phyloP scores from a whole-genome alignment of 495 filamentous ascomycete species.

The Hypomontagnella submonticulosa region DNA sequence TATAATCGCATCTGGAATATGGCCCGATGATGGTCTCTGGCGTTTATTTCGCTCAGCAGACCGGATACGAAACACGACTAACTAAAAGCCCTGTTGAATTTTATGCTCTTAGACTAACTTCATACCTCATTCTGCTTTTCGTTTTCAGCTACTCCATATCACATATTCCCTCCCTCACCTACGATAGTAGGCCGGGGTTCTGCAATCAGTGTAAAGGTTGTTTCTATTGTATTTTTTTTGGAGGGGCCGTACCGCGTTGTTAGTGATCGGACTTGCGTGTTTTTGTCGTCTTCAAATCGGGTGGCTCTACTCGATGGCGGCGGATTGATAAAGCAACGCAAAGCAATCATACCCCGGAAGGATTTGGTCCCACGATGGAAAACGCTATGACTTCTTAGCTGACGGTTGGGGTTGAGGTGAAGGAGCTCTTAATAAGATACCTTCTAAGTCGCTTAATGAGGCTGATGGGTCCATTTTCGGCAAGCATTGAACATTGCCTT shows the following conservation, averaged over 20 bases:
- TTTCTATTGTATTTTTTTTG: constrained; percentile 26
- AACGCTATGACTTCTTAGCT: constrained; percentile 8
- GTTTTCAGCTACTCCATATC: constrained; percentile 21
- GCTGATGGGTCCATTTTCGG: background rate
- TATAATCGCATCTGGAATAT: constrained; percentile 49
- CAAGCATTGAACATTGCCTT: background rate
- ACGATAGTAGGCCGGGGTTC: background rate
- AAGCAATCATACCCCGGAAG: background rate
- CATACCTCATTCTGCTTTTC: constrained; percentile 28
- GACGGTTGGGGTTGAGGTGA: background rate
- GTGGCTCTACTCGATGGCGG: constrained; percentile 4
- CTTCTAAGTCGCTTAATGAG: constrained; percentile 7
- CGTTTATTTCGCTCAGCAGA: constrained; percentile 42
- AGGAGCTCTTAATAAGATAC: constrained; percentile 26
- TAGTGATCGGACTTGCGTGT: constrained; percentile 8
- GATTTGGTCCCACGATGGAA: constrained; percentile 7
- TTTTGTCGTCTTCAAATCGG: constrained; percentile 18
- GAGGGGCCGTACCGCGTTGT: constrained; percentile 14
- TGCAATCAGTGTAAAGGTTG: constrained; percentile 20
- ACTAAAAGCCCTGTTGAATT: constrained; percentile 39
- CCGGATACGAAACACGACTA: constrained; percentile 47
- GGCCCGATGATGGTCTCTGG: constrained; percentile 43
- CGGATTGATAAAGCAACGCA: constrained; percentile 7
- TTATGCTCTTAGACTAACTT: constrained; percentile 39
- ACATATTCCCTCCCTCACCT: constrained; percentile 26